Evolutionary conservation across 176 grass and related monocot species (phyloP).

Genomic region (Oryza nivara): DNA sequence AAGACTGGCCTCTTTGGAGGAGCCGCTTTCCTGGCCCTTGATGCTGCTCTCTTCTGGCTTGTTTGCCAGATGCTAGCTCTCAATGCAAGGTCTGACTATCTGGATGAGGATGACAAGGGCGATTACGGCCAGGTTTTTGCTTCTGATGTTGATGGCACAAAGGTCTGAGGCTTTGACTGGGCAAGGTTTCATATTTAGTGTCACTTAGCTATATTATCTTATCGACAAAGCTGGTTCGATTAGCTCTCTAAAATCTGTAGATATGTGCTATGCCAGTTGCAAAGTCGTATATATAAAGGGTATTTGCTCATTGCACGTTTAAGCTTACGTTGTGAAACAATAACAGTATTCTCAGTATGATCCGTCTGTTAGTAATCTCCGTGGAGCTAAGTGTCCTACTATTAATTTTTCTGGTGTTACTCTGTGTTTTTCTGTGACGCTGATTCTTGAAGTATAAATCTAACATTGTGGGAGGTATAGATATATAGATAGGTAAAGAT

Average conservation of each 20-base stretch:
- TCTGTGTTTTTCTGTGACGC: not conserved
- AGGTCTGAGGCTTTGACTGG: slow-evolving; percentile 31
- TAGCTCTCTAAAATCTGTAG: slow-evolving; percentile 43
- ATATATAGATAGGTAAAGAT: no score
- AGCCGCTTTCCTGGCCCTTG: slow-evolving; percentile 71
- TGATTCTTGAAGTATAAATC: not conserved
- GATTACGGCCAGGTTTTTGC: slow-evolving; percentile 75
- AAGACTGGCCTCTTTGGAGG: slow-evolving; percentile 91
- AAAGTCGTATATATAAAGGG: slow-evolving; percentile 30
- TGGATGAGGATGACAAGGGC: slow-evolving; percentile 67
- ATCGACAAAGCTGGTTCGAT: not conserved
- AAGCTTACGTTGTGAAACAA: slow-evolving; percentile 26
- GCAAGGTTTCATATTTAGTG: slow-evolving; percentile 16
- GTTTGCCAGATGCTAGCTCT: slow-evolving; percentile 73
- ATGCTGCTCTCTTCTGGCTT: slow-evolving; percentile 70
- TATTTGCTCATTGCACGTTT: slow-evolving; percentile 15
- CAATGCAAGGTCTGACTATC: slow-evolving; percentile 75
- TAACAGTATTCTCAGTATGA: not conserved
- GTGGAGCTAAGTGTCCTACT: not conserved
- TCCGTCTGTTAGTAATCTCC: not conserved
- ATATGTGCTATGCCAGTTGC: slow-evolving; percentile 21
- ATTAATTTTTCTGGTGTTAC: not conserved
- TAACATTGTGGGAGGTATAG: no score
- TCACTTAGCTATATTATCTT: slow-evolving; percentile 17
- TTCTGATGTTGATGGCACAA: slow-evolving; percentile 17